phyloP scores from a whole-genome alignment of 73 alveolate species.

The Paramecium biaurelia region DNA sequence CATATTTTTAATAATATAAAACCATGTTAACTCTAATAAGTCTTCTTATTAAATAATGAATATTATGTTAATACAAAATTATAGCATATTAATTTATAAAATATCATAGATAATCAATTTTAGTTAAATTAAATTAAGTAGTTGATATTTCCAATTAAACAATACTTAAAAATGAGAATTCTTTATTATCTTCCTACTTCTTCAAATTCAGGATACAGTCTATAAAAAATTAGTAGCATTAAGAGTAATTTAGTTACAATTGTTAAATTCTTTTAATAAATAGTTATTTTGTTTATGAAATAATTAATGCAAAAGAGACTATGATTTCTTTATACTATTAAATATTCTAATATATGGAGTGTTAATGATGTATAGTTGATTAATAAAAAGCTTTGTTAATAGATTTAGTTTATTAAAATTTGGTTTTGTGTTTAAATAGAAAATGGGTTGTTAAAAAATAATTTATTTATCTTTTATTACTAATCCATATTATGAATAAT shows the following conservation, averaged over 20 bases:
- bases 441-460: background rate
- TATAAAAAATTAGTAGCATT: no score
- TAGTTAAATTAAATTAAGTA: background rate
- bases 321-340: no score
- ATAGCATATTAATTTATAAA: background rate
- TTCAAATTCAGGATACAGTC: background rate
- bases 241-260: background rate
- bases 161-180: background rate
- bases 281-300: background rate
- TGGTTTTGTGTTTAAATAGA: background rate
- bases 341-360: no score
- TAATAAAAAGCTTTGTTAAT: background rate
- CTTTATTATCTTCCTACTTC: background rate
- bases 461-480: background rate
- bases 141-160: background rate
- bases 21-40: background rate
- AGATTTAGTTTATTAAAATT: background rate
- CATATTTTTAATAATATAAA: background rate
- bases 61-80: background rate
- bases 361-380: background rate
- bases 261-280: no score
- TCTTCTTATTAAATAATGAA: background rate
- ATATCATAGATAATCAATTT: background rate
- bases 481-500: background rate
- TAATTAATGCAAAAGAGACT: background rate